phyloP scores from a whole-genome alignment of 331 rosid genomes.

The Acacia pycnantha region DNA sequence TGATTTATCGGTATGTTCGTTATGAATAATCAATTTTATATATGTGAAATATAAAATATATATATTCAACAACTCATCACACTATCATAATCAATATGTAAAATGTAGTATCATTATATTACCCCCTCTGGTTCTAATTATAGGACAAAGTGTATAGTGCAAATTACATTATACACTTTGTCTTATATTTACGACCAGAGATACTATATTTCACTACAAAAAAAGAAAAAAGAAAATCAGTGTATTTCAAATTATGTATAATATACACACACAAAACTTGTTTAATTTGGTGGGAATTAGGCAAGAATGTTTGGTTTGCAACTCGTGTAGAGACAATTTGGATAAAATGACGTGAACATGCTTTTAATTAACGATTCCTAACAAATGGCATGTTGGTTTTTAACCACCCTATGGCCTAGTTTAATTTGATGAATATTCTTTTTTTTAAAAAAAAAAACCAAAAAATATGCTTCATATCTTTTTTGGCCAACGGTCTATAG shows the following conservation, averaged over 20 bases:
- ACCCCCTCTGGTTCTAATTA: no score
- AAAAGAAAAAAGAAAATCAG: no score
- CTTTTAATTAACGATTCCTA: neutral
- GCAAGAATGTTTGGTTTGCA: neutral
- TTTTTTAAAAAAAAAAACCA: no score
- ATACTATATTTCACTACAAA: no score
- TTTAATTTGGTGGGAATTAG: neutral
- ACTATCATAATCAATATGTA: no score
- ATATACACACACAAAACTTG: neutral
- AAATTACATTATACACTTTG: no score
- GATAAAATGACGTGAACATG: neutral
- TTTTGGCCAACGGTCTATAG: neutral
- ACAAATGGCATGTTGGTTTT: neutral
- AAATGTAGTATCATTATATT: neutral
- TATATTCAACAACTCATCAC: neutral
- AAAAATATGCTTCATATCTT: neutral
- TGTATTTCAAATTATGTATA: neutral
- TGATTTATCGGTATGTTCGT: neutral
- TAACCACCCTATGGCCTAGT: neutral
- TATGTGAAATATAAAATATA: neutral
- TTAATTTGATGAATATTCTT: neutral
- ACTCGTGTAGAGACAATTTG: neutral
- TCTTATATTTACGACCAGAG: no score
- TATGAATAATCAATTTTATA: neutral
- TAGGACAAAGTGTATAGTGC: no score